Evolutionary conservation across 257 asterid species (phyloP), one percentile per base, ranked within the genome.

Genomic region (Cynanchum wilfordii): DNA sequence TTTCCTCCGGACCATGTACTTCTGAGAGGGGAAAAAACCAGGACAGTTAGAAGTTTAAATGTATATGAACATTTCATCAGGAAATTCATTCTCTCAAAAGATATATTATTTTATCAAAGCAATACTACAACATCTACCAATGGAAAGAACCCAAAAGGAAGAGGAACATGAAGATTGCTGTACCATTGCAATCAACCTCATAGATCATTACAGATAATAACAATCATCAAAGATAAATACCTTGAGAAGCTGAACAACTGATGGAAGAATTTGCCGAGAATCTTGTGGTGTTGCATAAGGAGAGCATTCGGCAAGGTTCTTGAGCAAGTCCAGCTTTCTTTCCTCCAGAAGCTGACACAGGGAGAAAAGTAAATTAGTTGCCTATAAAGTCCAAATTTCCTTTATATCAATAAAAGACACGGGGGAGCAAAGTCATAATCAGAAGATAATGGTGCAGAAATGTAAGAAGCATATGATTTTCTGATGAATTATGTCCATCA

Each of bases 281-380:
- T 89, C 99, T 81, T 80, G 97, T 52, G 99, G 88, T 73, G 78
- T 87, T 71, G 91, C 97, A 87, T 84, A 91, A 52, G 71, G 79
- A 44, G 99, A 94, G 80, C 92, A 89, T 73, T 91, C 99, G 13
- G 99, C 95, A 71, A 94, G 84, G 77, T 74, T 88, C 91, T 88
- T 91, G 73, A 94, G 95, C 84, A 94, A 82, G 79, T 87, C 97
- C 71, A 89, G 51, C 79, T 84, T 94, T 70, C 86, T 78, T 57
- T 86, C 89, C 68, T 91, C 97, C n/a, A 96, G 88, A 72, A 94
- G 90, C 99, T 94, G 95, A 63, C 44, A 81, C 67, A 71, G 55
- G n/a, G 27, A 62, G 47, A 51, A 73, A 57, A 36, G 63, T 63
- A 52, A 75, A 45, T 52, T 54, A 68, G 40, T 47, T 30, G 54